Evolutionary conservation across 2,329 filamentous ascomycete genomes (phyloP).

Genomic region (Aspergillus fijiensis): DNA sequence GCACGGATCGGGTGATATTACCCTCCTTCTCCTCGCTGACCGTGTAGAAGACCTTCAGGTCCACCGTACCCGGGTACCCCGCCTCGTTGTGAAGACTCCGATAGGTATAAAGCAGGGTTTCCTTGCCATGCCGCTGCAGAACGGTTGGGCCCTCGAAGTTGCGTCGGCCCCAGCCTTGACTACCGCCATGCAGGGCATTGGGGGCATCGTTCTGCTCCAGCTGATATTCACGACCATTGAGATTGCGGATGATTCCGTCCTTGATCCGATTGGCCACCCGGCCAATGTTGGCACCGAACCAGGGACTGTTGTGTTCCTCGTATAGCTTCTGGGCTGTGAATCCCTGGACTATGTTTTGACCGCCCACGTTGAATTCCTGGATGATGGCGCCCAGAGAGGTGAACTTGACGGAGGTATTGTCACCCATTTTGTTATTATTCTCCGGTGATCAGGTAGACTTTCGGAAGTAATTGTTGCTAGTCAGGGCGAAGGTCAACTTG

Average conservation of each 20-base stretch:
- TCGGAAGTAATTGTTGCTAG: no score
- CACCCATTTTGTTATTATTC: constrained; percentile 9
- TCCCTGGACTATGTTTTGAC: constrained; percentile 82
- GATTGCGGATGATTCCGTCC: constrained; percentile 64
- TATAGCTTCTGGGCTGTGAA: constrained; percentile 78
- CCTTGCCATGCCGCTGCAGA: constrained; percentile 57
- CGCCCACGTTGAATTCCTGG: constrained; percentile 73
- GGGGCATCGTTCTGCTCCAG: constrained; percentile 74
- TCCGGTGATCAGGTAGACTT: not conserved
- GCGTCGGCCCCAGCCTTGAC: constrained; percentile 61
- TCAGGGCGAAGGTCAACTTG: not conserved
- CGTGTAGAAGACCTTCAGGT: constrained; percentile 75
- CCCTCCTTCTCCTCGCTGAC: constrained; percentile 64
- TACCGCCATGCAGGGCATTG: constrained; percentile 74
- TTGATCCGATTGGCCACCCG: constrained; percentile 77
- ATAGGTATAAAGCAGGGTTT: constrained; percentile 65
- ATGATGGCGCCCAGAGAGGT: constrained; percentile 50
- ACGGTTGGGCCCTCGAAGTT: constrained; percentile 54
- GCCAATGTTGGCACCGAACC: constrained; percentile 93
- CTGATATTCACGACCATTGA: constrained; percentile 71
- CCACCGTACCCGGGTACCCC: constrained; percentile 83
- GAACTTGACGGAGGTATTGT: constrained; percentile 30
- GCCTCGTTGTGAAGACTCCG: constrained; percentile 79
- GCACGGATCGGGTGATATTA: constrained; percentile 63
- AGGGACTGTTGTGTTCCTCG: constrained; percentile 69